These are phyloP conservation scores for Eucalyptus grandis DNA, from an alignment of 345 rosid species.

Conservation along the genomic window DNA sequence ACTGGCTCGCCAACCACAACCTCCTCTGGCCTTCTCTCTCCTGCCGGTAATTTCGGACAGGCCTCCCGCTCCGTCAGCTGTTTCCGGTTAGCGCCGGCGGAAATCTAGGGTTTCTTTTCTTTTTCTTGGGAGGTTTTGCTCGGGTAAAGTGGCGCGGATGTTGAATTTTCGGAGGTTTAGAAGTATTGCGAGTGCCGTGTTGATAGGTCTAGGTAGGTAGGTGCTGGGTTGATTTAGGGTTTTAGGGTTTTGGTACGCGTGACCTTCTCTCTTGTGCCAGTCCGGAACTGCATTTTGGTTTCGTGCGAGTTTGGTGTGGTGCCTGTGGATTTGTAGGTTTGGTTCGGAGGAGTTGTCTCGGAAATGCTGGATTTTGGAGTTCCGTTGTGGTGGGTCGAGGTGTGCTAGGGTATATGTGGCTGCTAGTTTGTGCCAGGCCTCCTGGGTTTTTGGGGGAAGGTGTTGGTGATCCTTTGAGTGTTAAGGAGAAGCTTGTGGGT, in stretches of 20 bases:
- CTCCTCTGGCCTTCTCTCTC: constrained; percentile 99
- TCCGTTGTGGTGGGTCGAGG: neutral
- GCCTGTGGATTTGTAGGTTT: neutral
- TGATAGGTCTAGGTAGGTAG: neutral
- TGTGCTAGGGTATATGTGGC: neutral
- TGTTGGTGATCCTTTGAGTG: neutral
- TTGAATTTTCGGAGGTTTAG: neutral
- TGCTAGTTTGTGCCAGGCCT: neutral
- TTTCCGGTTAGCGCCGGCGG: neutral
- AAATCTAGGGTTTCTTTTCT: neutral
- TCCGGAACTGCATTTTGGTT: neutral
- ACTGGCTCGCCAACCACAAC: constrained; percentile 98
- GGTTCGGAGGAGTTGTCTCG: neutral
- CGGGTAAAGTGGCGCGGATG: neutral
- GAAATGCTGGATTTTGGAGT: neutral
- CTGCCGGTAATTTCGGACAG: constrained; percentile 48
- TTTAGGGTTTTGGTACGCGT: neutral
- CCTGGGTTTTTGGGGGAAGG: neutral
- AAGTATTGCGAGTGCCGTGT: neutral
- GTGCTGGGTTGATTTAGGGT: neutral
- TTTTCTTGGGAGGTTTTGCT: neutral
- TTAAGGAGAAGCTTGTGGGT: neutral
- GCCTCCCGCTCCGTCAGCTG: neutral
- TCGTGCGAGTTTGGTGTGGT: neutral
- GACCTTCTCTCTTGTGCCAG: neutral